Conservation (phyloP, 2,329 filamentous ascomycete genomes). For the Phialophora verrucosa region DNA sequence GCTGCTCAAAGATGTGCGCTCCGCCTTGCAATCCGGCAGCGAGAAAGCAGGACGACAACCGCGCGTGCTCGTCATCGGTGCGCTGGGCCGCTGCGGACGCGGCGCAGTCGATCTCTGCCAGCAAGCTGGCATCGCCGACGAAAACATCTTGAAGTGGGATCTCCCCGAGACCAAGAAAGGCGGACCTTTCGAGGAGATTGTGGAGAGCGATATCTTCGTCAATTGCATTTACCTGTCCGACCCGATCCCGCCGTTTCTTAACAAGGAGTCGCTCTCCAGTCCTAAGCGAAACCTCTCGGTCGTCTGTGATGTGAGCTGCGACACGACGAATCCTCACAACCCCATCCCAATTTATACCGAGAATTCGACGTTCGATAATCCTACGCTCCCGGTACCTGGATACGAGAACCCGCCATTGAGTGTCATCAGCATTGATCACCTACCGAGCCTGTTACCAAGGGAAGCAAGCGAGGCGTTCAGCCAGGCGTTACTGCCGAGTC, state of each 20-base stretch:
- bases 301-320: conserved; percentile 71
- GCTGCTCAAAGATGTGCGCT: conserved; percentile 75
- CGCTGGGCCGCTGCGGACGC: conserved; percentile 73
- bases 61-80: conserved; percentile 82
- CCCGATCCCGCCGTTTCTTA: conserved; percentile 81
- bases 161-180: conserved; percentile 77
- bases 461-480: conserved; percentile 89
- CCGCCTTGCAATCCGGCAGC: conserved; percentile 68
- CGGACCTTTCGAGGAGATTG: conserved; percentile 80
- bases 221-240: conserved; percentile 88
- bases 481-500: conserved; percentile 74
- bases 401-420: conserved; percentile 66
- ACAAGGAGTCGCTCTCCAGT: conserved; percentile 69
- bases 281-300: conserved; percentile 76
- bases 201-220: conserved; percentile 75
- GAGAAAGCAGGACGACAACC: conserved; percentile 72
- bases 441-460: conserved; percentile 80
- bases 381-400: conserved; percentile 77
- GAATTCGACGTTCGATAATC: conserved; percentile 85
- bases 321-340: conserved; percentile 56
- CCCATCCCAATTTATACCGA: conserved; percentile 76
- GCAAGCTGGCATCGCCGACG: conserved; percentile 72
- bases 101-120: conserved; percentile 82
- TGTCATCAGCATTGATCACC: conserved; percentile 87
- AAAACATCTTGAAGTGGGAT: conserved; percentile 76